Evolutionary conservation across 1,284 basidiomycete species (phyloP).

Genomic region (Tremellales sp.): DNA sequence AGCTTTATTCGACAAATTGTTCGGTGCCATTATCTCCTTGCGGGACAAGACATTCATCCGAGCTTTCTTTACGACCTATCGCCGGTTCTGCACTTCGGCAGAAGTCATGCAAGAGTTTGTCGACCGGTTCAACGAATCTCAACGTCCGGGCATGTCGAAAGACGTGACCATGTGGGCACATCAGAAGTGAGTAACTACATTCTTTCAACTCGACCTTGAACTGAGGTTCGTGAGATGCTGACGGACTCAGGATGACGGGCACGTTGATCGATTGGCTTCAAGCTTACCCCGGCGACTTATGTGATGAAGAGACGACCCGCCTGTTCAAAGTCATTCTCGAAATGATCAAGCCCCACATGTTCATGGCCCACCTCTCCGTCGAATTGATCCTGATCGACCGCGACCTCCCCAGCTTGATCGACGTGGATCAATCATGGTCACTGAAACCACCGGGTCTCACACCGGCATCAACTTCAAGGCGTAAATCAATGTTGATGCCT

Average conservation of each 20-base stretch:
- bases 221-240: no score
- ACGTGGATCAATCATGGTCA: conserved; percentile 43
- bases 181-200: conserved; percentile 44
- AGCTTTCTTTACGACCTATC: conserved; percentile 45
- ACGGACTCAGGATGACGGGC: conserved; percentile 36
- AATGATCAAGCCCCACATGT: conserved; percentile 32
- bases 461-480: background rate
- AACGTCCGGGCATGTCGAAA: conserved; percentile 28
- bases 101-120: conserved; percentile 41
- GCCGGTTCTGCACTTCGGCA: conserved; percentile 39
- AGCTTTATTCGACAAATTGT: conserved; percentile 36
- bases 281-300: conserved; percentile 43
- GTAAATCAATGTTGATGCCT: background rate
- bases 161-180: conserved; percentile 41
- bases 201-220: no score
- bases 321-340: conserved; percentile 31
- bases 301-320: conserved; percentile 16
- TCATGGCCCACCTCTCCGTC: conserved; percentile 42
- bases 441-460: conserved; percentile 4
- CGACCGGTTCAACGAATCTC: conserved; percentile 33
- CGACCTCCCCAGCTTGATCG: conserved; percentile 19
- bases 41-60: conserved; percentile 40
- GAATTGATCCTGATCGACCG: conserved; percentile 36
- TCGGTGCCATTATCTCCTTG: conserved; percentile 38
- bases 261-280: conserved; percentile 42